Conservation (phyloP, 2,329 filamentous ascomycete genomes). For the Aspergillus sp. region DNA sequence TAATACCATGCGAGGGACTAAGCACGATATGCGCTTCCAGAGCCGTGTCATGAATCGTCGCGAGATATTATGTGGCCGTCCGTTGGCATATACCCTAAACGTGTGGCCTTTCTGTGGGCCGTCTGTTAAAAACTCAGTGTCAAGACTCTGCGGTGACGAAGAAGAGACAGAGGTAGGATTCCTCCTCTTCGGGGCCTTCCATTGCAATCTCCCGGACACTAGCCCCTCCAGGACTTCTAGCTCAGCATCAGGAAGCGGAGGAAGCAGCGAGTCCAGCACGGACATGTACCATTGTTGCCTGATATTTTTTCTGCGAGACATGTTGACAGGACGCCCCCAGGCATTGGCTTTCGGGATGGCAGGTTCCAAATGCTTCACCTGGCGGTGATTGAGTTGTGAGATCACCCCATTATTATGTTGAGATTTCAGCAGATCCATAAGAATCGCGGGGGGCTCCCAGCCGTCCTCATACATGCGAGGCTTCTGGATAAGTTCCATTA, state of each 20-base stretch:
- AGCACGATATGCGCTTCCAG: conserved; percentile 35
- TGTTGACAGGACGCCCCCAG: conserved; percentile 33
- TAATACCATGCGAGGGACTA: conserved; percentile 30
- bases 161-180: conserved; percentile 6
- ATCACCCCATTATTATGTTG: conserved; percentile 31
- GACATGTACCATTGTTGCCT: conserved; percentile 37
- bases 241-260: conserved; percentile 39
- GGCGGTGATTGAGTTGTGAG: conserved; percentile 20
- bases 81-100: conserved; percentile 30
- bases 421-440: conserved; percentile 32
- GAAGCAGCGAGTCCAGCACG: conserved; percentile 30
- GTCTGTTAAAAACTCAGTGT: conserved; percentile 29
- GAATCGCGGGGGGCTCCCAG: conserved; percentile 33
- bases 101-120: conserved; percentile 37
- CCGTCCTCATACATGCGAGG: conserved; percentile 23
- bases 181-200: conserved; percentile 28
- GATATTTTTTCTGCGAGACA: conserved; percentile 32
- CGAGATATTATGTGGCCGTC: conserved; percentile 41
- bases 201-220: conserved; percentile 29
- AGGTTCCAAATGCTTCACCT: conserved; percentile 25
- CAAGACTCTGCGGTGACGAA: conserved; percentile 6
- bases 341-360: conserved; percentile 33
- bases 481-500: conserved; percentile 17
- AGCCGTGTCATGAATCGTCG: conserved; percentile 36
- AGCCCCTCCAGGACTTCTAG: conserved; percentile 32